Evolutionary conservation across 148 eudicot species (phyloP).

Genomic region (Tetragonia tetragonoides): DNA sequence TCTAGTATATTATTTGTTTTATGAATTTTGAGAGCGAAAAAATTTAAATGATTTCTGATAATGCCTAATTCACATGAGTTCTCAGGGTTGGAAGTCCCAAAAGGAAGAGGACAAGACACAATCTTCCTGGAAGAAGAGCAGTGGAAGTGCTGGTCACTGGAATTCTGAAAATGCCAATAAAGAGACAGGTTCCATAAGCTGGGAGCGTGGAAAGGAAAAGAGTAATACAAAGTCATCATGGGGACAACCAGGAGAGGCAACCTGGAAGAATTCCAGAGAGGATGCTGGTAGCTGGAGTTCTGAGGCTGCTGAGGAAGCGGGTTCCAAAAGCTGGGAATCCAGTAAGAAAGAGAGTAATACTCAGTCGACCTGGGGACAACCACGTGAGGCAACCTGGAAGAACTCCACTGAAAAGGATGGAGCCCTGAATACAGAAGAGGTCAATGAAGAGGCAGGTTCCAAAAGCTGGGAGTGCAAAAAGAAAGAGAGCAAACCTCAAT

Average conservation of each 20-base stretch:
- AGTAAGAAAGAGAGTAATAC: neutral
- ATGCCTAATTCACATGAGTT: too few relatives aligned
- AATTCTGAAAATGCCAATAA: neutral
- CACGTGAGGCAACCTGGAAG: neutral
- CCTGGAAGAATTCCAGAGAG: conserved; percentile 21
- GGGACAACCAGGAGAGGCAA: conserved; percentile 23
- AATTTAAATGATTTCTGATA: too few relatives aligned
- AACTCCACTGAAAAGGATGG: neutral
- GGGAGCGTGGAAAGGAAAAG: conserved; percentile 17
- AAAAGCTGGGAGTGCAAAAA: conserved; percentile 1
- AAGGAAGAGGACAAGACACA: conserved; percentile 4
- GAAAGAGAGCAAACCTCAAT: conserved; percentile 4
- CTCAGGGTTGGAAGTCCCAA: neutral
- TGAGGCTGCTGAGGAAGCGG: neutral
- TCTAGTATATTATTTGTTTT: too few relatives aligned
- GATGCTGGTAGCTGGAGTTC: conserved; percentile 23
- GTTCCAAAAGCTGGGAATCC: conserved; percentile 8
- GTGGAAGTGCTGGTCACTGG: neutral
- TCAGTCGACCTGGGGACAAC: conserved; percentile 24
- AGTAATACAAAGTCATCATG: conserved; percentile 16
- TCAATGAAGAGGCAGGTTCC: neutral
- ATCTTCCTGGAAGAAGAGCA: conserved; percentile 17
- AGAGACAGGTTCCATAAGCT: neutral
- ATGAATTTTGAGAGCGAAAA: too few relatives aligned
- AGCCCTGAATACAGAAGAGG: conserved; percentile 21